phyloP scores from a whole-genome alignment of 2,329 filamentous ascomycete species.

The Dactylellina leptospora region DNA sequence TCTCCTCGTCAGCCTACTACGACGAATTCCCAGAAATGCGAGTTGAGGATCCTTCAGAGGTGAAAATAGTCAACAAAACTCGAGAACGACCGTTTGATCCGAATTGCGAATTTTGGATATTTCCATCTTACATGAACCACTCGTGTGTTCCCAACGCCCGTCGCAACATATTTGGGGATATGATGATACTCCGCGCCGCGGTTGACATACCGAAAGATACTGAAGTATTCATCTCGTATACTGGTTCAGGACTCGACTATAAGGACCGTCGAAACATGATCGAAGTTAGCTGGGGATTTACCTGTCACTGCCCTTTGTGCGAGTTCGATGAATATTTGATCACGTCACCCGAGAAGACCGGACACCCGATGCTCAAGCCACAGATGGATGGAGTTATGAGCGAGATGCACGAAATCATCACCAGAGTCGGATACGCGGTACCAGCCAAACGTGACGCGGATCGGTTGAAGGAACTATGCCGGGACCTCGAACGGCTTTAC shows the following conservation, averaged over 20 bases:
- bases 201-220: conserved; percentile 30
- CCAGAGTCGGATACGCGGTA: background rate
- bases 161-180: conserved; percentile 32
- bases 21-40: conserved; percentile 37
- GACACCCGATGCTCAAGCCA: too few species aligned
- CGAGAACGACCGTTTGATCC: conserved; percentile 34
- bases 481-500: conserved; percentile 8
- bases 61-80: background rate
- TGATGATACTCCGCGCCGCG: conserved; percentile 38
- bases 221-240: conserved; percentile 35
- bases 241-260: background rate
- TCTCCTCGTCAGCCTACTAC: conserved; percentile 26
- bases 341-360: too few species aligned
- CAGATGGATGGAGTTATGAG: background rate
- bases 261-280: background rate
- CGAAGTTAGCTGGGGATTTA: conserved; percentile 26
- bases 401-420: conserved; percentile 8
- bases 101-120: conserved; percentile 35
- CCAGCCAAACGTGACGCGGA: background rate
- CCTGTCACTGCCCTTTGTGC: conserved; percentile 25
- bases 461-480: background rate
- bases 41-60: background rate
- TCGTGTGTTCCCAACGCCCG: conserved; percentile 33
- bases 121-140: conserved; percentile 46
- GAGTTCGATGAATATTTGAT: conserved; percentile 1